A percentile compares a stretch with the other conserved stretches of the same genome.
phyloP scores from a whole-genome alignment of 371 early-diverging fungal genomes.

The Enterospora canceri region DNA sequence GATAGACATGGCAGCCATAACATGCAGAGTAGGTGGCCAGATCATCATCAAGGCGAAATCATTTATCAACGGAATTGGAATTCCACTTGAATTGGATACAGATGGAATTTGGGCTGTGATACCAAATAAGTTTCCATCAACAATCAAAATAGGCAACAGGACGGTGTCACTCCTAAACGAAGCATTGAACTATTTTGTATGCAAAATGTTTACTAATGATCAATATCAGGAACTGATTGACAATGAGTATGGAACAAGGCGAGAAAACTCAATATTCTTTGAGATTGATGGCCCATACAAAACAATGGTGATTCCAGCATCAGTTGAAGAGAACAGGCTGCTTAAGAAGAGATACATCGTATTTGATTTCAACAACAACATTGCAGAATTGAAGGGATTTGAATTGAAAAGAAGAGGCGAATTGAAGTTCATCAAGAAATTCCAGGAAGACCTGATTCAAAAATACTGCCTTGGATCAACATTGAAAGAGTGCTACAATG shows the following conservation, averaged over 20 bases:
- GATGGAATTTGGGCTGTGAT: constrained; percentile 98
- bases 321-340: constrained; percentile 82
- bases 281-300: constrained; percentile 98
- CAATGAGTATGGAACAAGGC: constrained; percentile 50
- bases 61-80: constrained; percentile 78
- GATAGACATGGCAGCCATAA: constrained; percentile 95
- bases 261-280: constrained; percentile 90
- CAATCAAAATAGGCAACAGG: constrained; percentile 61
- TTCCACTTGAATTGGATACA: constrained; percentile 91
- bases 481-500: constrained; percentile 74
- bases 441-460: constrained; percentile 83
- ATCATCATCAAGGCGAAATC: constrained; percentile 88
- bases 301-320: constrained; percentile 93
- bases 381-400: constrained; percentile 97
- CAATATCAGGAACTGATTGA: constrained; percentile 68
- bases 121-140: constrained; percentile 78
- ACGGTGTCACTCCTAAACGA: constrained; percentile 81
- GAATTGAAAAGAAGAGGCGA: constrained; percentile 96
- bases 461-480: constrained; percentile 73
- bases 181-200: constrained; percentile 90
- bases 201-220: constrained; percentile 84
- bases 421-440: constrained; percentile 87
- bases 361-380: constrained; percentile 77
- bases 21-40: constrained; percentile 81
- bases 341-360: constrained; percentile 96